phyloP scores from a whole-genome alignment of 495 filamentous ascomycete genomes.

The Trichoderma parareesei region DNA sequence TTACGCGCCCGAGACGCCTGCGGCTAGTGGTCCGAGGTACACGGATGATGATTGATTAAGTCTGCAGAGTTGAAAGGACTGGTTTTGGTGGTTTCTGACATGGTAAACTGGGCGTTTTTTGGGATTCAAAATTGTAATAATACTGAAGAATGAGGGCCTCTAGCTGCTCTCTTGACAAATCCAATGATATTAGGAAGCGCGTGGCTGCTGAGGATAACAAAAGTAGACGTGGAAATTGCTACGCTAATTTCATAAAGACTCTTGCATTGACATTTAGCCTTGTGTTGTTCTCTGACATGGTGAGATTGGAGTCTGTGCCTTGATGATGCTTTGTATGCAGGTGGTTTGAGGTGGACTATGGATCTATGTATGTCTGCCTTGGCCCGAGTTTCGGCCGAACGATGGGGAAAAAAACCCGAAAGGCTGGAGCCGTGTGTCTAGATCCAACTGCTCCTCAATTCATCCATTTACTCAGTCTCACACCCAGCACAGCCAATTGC shows the following conservation, averaged over 20 bases:
- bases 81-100: not conserved
- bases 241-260: not conserved
- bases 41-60: conserved; percentile 36
- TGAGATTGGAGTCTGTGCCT: not conserved
- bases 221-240: not conserved
- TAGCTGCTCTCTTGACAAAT: too few species aligned
- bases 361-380: not conserved
- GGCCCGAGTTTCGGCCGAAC: conserved; percentile 2
- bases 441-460: not conserved
- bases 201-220: not conserved
- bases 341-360: not conserved
- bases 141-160: not conserved
- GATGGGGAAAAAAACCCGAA: not conserved
- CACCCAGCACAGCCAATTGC: not conserved
- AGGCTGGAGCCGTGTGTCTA: not conserved
- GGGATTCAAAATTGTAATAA: not conserved
- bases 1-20: conserved; percentile 69
- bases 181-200: conserved; percentile 1
- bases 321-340: not conserved
- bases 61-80: not conserved
- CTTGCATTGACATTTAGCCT: not conserved
- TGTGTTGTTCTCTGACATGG: not conserved
- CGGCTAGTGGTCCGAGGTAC: conserved; percentile 54
- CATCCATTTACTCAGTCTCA: not conserved
- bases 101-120: not conserved